These are phyloP conservation scores for Nymphaea colorata DNA, from an alignment of 164 flowering plant genomes.

Conservation along the genomic window DNA sequence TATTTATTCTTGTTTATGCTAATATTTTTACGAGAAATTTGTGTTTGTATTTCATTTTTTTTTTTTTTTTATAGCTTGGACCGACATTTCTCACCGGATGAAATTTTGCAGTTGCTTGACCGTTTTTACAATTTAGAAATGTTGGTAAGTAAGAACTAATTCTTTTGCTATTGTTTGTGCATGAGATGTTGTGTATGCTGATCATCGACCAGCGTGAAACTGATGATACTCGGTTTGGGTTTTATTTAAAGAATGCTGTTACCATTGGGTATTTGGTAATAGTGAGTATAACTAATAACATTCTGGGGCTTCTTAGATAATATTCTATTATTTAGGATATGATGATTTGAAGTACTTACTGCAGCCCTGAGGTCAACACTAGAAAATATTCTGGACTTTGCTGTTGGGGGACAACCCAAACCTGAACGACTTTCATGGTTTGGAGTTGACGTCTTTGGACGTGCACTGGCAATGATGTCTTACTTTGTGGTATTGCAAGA, in stretches of 20 bases:
- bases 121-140: slow-evolving; percentile 90
- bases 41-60: not conserved
- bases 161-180: not conserved
- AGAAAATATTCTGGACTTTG: no score
- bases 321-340: not conserved
- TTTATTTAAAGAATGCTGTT: not conserved
- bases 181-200: not conserved
- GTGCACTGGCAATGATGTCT: no score
- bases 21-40: not conserved
- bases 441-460: no score
- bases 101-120: slow-evolving; percentile 83
- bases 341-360: no score
- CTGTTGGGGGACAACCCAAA: no score
- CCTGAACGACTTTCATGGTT: no score
- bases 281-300: not conserved
- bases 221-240: not conserved
- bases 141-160: slow-evolving; percentile 43
- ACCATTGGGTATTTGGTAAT: not conserved
- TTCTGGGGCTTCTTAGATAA: not conserved
- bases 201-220: not conserved
- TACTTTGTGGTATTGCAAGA: no score
- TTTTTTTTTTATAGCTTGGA: slow-evolving; percentile 48
- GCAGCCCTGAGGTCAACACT: no score
- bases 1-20: not conserved
- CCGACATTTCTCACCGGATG: slow-evolving; percentile 70